Base-by-base conservation (phyloP, 306 rosid genomes). In the Vigna hirtella region DNA sequence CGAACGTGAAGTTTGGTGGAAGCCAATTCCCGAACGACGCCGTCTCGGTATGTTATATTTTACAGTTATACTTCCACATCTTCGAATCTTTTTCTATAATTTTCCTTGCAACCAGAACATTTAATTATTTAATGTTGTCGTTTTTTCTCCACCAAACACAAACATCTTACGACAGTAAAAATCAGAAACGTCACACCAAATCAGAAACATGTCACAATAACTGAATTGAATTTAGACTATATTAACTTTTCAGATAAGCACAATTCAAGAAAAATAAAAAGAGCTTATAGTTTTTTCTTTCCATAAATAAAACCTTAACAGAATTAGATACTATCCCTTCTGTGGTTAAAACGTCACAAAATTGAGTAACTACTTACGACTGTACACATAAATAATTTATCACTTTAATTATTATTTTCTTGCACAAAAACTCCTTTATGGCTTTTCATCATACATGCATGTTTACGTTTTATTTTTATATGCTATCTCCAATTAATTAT, bases 1-100 rank as follows among this genome's bases (percentile, higher is more conserved):
- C 76, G 18, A 68, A 87, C 89, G 89, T 81, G 81, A 82, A 81
- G 87, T 82, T 80, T 77, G 74, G 22, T 43, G 20, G 47, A 65
- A 78, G 75, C 48, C n/a, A 12, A n/a, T 9, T 16, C 34, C 45
- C 13, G 40, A 81, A 85, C 85, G 83, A 72, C 79, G 85, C 69
- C 88, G 84, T 70, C 18, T 50, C 8, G 3, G 0, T 0, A 1
- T 6, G 4, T n/a, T 24, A 7, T 52, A 45, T 11, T 45, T 10
- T 45, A 11, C 50, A 11, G 50, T 45, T 52, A 52, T 17, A 20
- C 61, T 18, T 12, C 13, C 34, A 3, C 59, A 74, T 73, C 13
- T 1, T 47, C 5, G 24, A 30, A 10, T 59, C 11, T n/a, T 16
- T 43, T 12, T 69, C 16, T 2, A 34, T 18, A 6, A 32, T 71